Evolutionary conservation across 345 rosid genomes (phyloP).

Genomic region (Nasturtium officinale): DNA sequence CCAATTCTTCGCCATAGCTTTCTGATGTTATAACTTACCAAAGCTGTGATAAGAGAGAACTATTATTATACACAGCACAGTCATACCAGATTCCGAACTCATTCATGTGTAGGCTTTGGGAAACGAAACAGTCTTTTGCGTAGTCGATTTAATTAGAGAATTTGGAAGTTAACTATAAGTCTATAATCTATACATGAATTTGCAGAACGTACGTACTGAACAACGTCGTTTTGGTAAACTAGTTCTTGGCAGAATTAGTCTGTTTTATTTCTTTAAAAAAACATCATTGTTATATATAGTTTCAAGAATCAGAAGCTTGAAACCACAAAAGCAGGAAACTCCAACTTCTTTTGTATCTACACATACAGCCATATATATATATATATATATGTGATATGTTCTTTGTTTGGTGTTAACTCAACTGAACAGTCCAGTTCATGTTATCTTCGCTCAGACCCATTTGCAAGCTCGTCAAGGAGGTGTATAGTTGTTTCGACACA

Average conservation of each 20-base stretch:
- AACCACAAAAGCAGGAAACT: conserved; percentile 1
- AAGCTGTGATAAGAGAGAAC: background rate
- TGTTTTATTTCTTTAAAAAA: background rate
- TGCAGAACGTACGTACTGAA: background rate
- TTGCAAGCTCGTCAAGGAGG: conserved; percentile 68
- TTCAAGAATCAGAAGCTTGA: background rate
- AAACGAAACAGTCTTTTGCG: background rate
- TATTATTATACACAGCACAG: background rate
- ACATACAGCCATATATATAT: no score
- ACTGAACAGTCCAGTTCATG: conserved; percentile 76
- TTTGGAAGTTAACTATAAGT: background rate
- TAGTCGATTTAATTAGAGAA: background rate
- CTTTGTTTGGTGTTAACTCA: conserved; percentile 33
- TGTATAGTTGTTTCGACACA: conserved; percentile 59
- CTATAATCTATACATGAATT: background rate
- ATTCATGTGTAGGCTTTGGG: background rate
- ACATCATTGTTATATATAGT: background rate
- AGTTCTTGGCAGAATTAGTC: background rate
- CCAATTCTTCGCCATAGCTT: conserved; percentile 6
- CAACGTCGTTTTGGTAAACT: background rate
- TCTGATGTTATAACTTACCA: conserved; percentile 17
- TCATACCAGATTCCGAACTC: background rate
- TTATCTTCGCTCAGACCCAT: conserved; percentile 77
- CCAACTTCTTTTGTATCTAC: background rate
- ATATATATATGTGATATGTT: no score